Evolutionary conservation across 2,329 filamentous ascomycete genomes (phyloP), one percentile per base, ranked within the genome.

Genomic region (Gnomoniopsis sp.): DNA sequence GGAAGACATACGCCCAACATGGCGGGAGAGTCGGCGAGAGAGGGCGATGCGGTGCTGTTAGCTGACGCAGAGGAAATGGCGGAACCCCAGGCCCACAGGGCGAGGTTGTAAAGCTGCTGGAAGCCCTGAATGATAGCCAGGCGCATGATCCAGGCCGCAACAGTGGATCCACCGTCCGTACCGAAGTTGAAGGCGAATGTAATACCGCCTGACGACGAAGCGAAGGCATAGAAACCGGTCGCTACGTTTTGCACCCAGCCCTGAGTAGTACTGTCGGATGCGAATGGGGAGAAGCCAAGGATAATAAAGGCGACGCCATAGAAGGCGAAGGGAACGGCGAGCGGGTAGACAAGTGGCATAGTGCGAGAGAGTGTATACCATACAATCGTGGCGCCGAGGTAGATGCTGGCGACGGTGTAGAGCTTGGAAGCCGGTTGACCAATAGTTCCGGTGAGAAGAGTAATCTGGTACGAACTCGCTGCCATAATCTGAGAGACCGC

Each of bases 151-250:
- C 85, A 88, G 34, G 82, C 76, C 67, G 83, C 84, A 54, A 86
- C 78, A n/a, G 84, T 82, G 2, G 81, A 80, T 47, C 83, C 83
- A 36, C 79, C 82, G 71, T 86, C 83, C 60, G 82, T 81, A 58
- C 85, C 85, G 64, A 87, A 88, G 67, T 88, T 88, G 56, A 87
- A 78, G 2, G 85, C 80, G 63, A 88, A 88, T 74, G 84, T 88
- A 58, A 88, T 76, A 1, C 81, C 83, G 19, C 85, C 86, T 26
- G 80, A 82, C 2, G 84, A 79, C 6, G 85, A 86, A 2, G 83
- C 86, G 14, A 80, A 74, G 2, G 84, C 82, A 67, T 88, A 88
- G 14, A 85, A 64, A 3, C 75, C 84, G 6, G 83, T 85, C 12
- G 82, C 86, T 7, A 85, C 74, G 57, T 87, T 84, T 64, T 87